Percentiles rank a stretch among this genome's conserved stretches.
Conservation (phyloP, 129 eudicot genomes). For the Ambrosia trifida region DNA sequence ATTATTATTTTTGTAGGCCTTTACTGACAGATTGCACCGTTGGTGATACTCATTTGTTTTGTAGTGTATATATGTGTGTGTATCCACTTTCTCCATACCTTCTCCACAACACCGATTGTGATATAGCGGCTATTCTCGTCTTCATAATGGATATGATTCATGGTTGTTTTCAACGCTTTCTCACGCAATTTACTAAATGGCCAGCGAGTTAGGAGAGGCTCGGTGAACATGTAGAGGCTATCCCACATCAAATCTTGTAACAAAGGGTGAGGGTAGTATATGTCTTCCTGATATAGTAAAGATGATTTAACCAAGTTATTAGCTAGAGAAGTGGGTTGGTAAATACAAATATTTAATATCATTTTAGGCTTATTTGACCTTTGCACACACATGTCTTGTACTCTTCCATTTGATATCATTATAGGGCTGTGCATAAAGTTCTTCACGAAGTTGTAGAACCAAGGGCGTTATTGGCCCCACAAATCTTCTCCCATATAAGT, state of each 20-base stretch:
- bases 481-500: constrained; percentile 54
- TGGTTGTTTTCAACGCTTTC: constrained; percentile 55
- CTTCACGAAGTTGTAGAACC: constrained; percentile 52
- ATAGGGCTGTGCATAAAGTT: constrained; percentile 51
- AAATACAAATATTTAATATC: not conserved
- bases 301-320: not conserved
- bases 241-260: constrained; percentile 82
- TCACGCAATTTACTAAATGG: constrained; percentile 58
- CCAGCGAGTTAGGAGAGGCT: constrained; percentile 75
- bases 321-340: not conserved
- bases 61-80: not conserved
- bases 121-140: constrained; percentile 70
- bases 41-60: too few relatives aligned
- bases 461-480: constrained; percentile 65
- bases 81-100: constrained; percentile 29
- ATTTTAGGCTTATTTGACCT: constrained; percentile 30
- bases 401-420: constrained; percentile 51
- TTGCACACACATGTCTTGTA: constrained; percentile 50
- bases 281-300: constrained; percentile 53
- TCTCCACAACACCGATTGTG: constrained; percentile 65
- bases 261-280: constrained; percentile 68
- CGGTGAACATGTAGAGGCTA: constrained; percentile 41
- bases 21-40: too few relatives aligned
- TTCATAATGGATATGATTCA: constrained; percentile 74
- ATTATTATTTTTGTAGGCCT: too few relatives aligned